phyloP scores from a whole-genome alignment of 495 filamentous ascomycete genomes.

The Sphaerosporella brunnea region DNA sequence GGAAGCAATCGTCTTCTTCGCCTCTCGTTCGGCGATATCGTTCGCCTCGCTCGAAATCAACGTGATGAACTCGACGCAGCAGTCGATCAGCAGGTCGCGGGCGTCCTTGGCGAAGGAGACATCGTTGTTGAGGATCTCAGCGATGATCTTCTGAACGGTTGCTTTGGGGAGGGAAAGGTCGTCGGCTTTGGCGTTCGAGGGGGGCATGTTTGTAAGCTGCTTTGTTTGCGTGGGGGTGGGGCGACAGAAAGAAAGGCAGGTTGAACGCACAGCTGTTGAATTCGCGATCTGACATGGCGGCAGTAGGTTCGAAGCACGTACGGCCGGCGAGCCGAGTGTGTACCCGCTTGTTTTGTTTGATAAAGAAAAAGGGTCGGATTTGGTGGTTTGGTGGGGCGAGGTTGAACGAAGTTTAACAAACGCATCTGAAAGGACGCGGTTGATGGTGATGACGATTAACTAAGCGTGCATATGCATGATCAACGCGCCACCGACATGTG shows the following conservation, averaged over 20 bases:
- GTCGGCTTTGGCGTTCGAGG: conserved; percentile 53
- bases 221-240: conserved; percentile 16
- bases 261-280: conserved; percentile 46
- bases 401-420: too few relatives aligned
- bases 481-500: too few relatives aligned
- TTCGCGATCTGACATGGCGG: conserved; percentile 94
- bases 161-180: conserved; percentile 94
- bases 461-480: too few relatives aligned
- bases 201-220: conserved; percentile 1
- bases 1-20: conserved; percentile 94
- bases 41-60: conserved; percentile 93
- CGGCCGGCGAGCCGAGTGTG: too few relatives aligned
- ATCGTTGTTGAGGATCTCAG: conserved; percentile 66
- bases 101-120: conserved; percentile 82
- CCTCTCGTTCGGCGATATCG: conserved; percentile 92
- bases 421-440: too few relatives aligned
- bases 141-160: conserved; percentile 94
- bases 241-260: not conserved
- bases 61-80: conserved; percentile 98
- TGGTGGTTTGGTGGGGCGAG: too few relatives aligned
- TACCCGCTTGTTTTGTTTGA: too few relatives aligned
- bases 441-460: too few relatives aligned
- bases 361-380: too few relatives aligned
- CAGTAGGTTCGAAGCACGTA: too few relatives aligned
- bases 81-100: conserved; percentile 88